Evolutionary conservation across 225 moss, liverwort and hornwort genomes (phyloP), one percentile per base, ranked within the genome.

Genomic region (Sphagnum contortum): DNA sequence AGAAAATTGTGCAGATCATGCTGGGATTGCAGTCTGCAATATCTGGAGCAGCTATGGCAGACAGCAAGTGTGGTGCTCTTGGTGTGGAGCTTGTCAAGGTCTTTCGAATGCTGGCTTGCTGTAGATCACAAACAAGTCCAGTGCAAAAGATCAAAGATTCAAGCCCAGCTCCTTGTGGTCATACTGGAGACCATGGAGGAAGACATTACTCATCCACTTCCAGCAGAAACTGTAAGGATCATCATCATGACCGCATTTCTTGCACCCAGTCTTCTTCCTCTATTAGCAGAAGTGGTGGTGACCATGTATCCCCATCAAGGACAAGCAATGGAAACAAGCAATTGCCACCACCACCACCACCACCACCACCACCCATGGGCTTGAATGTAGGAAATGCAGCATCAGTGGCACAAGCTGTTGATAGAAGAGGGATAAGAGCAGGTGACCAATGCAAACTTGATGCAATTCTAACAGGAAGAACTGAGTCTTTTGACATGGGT

Each of bases 81-180:
- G 94, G 94, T 44, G 88, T 13, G 59, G 89, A 95, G 65, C 81
- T 95, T 66, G 88, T 95, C 7, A 95, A 95, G 68, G 89, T 92
- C 48, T 88, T 95, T 44, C 83, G 83, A 44, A 86, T 89, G 81
- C 64, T 95, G 45, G 81, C 86, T 29, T 76, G 78, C 12, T 76
- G 71, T 4, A 85, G 75, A 29, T 29, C 29, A 48, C 81, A 54
- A 55, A 29, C 55, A 46, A 66, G 61, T 51, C 78, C 88, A 59
- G 8, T 58, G 68, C n/a, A 50, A 29, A 0, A 46, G 6, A 47
- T 64, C 53, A 49, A 48, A 0, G 57, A 57, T n/a, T 48, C 9
- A 3, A 3, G 48, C 44, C 48, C 61, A 3, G 46, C 61, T 48
- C 47, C 61, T 3, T 29, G 29, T 29, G 48, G 48, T 48, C 9